Conservation (phyloP, 2,329 filamentous ascomycete genomes). For the Aspergillus transmontanensis region DNA sequence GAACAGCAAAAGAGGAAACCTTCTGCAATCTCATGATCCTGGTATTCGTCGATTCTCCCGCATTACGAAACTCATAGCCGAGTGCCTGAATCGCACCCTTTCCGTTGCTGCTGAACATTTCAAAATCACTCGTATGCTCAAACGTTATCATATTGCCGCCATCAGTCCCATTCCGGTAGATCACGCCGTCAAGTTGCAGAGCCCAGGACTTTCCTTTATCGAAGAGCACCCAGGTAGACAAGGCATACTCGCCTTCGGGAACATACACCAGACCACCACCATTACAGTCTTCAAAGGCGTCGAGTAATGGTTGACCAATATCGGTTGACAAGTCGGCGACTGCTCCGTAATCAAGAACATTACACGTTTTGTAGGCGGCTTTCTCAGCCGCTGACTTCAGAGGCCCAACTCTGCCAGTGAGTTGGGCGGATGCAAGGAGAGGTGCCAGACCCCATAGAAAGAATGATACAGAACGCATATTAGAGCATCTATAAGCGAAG, state of each 20-base stretch:
- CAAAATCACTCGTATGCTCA: slow-evolving; percentile 54
- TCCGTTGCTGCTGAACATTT: slow-evolving; percentile 56
- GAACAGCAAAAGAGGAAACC: slow-evolving; percentile 52
- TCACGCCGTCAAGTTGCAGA: slow-evolving; percentile 56
- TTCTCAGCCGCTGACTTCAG: slow-evolving; percentile 47
- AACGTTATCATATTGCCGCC: slow-evolving; percentile 59
- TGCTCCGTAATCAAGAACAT: slow-evolving; percentile 56
- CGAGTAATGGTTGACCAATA: slow-evolving; percentile 50
- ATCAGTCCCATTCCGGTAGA: slow-evolving; percentile 54
- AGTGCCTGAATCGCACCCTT: slow-evolving; percentile 56
- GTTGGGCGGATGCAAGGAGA: slow-evolving; percentile 36
- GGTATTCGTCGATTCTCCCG: slow-evolving; percentile 24
- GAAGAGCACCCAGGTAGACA: slow-evolving; percentile 54
- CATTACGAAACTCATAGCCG: slow-evolving; percentile 48
- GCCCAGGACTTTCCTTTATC: slow-evolving; percentile 52
- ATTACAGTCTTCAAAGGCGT: slow-evolving; percentile 55
- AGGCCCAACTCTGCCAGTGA: slow-evolving; percentile 49
- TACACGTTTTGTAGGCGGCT: slow-evolving; percentile 52
- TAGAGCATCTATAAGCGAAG: no score
- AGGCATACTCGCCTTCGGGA: slow-evolving; percentile 53
- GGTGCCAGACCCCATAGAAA: slow-evolving; percentile 24
- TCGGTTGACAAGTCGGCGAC: slow-evolving; percentile 56
- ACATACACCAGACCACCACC: slow-evolving; percentile 54
- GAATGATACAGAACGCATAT: no score
- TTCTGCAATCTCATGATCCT: slow-evolving; percentile 39